phyloP scores from a whole-genome alignment of 2,329 filamentous ascomycete species.

The Phialophora tarda region DNA sequence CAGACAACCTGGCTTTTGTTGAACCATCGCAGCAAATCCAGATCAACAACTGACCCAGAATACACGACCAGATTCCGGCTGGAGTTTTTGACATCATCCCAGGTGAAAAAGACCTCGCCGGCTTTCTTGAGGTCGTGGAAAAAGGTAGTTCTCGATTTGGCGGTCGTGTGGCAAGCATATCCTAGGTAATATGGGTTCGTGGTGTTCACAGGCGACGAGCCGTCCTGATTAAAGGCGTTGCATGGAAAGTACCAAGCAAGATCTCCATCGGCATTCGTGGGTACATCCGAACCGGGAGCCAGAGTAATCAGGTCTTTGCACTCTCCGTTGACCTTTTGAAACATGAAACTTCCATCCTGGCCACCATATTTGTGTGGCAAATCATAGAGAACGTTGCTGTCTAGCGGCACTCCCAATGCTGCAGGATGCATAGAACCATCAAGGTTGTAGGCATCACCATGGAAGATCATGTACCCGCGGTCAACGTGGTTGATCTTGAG shows the following conservation, averaged over 20 bases:
- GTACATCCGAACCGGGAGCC: slow-evolving; percentile 74
- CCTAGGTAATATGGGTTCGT: slow-evolving; percentile 79
- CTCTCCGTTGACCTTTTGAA: slow-evolving; percentile 96
- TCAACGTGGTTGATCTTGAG: slow-evolving; percentile 83
- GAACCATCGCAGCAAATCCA: slow-evolving; percentile 89
- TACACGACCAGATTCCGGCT: slow-evolving; percentile 93
- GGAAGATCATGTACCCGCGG: slow-evolving; percentile 90
- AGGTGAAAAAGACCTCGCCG: slow-evolving; percentile 94
- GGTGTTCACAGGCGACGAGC: slow-evolving; percentile 75
- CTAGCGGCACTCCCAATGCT: slow-evolving; percentile 75
- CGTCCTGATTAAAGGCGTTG: slow-evolving; percentile 88
- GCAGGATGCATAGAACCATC: slow-evolving; percentile 76
- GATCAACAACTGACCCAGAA: slow-evolving; percentile 88
- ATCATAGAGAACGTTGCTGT: slow-evolving; percentile 84
- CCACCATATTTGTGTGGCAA: slow-evolving; percentile 80
- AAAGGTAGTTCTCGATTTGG: slow-evolving; percentile 63
- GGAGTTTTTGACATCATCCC: slow-evolving; percentile 88
- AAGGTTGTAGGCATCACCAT: slow-evolving; percentile 87
- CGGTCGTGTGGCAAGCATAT: slow-evolving; percentile 85
- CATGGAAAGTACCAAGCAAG: slow-evolving; percentile 98
- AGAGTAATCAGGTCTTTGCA: slow-evolving; percentile 89
- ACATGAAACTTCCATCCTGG: slow-evolving; percentile 94
- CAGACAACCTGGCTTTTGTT: slow-evolving; percentile 78
- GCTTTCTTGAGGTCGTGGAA: slow-evolving; percentile 76
- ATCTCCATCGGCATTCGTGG: slow-evolving; percentile 72